Evolutionary conservation across 129 eudicot species (phyloP).

Genomic region (Cynara cardunculus): DNA sequence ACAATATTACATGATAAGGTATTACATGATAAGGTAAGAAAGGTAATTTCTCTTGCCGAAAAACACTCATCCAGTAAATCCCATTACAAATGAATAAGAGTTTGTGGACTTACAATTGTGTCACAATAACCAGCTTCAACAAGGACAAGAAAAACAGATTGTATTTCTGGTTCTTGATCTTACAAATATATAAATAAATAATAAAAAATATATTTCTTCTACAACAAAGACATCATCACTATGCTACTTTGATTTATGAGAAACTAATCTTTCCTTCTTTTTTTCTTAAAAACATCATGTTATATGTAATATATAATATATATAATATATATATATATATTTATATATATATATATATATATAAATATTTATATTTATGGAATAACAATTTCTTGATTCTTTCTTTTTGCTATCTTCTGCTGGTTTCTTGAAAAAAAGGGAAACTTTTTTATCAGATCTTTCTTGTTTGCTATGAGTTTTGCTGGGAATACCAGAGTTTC

Average conservation of each 20-base stretch:
- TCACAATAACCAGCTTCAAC: conserved; percentile 17
- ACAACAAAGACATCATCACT: conserved; percentile 22
- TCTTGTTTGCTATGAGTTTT: conserved; percentile 43
- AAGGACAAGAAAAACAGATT: not conserved
- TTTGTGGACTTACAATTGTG: conserved; percentile 21
- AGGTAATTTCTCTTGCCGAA: too few species aligned
- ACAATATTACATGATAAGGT: too few species aligned
- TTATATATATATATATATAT: too few species aligned
- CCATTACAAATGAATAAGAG: conserved; percentile 4
- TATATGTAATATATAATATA: not conserved
- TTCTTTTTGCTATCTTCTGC: conserved; percentile 14
- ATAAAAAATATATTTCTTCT: conserved; percentile 24
- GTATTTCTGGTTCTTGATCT: conserved; percentile 7
- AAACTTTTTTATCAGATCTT: conserved; percentile 2
- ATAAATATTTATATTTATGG: not conserved
- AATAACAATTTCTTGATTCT: conserved; percentile 14
- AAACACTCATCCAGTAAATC: too few species aligned
- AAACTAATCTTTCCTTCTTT: not conserved
- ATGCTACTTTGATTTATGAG: conserved; percentile 14
- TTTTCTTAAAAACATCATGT: not conserved
- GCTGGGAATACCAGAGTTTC: conserved; percentile 84
- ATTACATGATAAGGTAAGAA: too few species aligned
- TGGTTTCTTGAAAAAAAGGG: conserved; percentile 21
- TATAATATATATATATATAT: too few species aligned
- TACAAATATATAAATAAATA: conserved; percentile 20